Evolutionary conservation across 2,329 filamentous ascomycete genomes (phyloP).

Genomic region (Didymella lethalis): DNA sequence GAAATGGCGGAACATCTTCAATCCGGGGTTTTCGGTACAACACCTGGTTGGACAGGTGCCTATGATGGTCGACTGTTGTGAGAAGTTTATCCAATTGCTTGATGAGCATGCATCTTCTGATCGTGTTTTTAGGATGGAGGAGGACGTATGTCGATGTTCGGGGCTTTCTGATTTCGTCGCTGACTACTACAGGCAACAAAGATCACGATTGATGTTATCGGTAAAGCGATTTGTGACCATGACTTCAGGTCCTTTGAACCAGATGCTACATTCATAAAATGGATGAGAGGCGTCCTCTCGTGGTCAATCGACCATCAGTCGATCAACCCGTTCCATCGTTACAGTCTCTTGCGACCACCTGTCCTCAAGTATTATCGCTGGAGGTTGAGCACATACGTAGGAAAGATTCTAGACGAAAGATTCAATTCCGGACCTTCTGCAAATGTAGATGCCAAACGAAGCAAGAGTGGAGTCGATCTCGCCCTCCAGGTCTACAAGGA

Average conservation of each 20-base stretch:
- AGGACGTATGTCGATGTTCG: slow-evolving; percentile 25
- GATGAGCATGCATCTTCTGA: slow-evolving; percentile 45
- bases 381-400: neutral
- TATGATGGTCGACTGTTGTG: slow-evolving; percentile 47
- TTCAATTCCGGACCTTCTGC: neutral
- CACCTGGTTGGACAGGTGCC: slow-evolving; percentile 53
- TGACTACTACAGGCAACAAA: slow-evolving; percentile 39
- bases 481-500: neutral
- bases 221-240: slow-evolving; percentile 50
- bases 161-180: neutral
- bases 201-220: slow-evolving; percentile 55
- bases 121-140: slow-evolving; percentile 52
- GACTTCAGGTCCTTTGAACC: slow-evolving; percentile 49
- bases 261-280: slow-evolving; percentile 46
- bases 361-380: neutral
- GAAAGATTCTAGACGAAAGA: slow-evolving; percentile 2
- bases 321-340: slow-evolving; percentile 3
- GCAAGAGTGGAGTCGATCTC: slow-evolving; percentile 1
- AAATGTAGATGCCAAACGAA: neutral
- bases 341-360: neutral
- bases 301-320: neutral
- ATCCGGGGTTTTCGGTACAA: slow-evolving; percentile 51
- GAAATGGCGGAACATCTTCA: slow-evolving; percentile 55
- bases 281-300: neutral
- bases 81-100: slow-evolving; percentile 47